Percentiles rank a stretch among this genome's conserved stretches.
Evolutionary conservation across 164 flowering plant genomes (phyloP).

Genomic region (Paratinospora sagittata): DNA sequence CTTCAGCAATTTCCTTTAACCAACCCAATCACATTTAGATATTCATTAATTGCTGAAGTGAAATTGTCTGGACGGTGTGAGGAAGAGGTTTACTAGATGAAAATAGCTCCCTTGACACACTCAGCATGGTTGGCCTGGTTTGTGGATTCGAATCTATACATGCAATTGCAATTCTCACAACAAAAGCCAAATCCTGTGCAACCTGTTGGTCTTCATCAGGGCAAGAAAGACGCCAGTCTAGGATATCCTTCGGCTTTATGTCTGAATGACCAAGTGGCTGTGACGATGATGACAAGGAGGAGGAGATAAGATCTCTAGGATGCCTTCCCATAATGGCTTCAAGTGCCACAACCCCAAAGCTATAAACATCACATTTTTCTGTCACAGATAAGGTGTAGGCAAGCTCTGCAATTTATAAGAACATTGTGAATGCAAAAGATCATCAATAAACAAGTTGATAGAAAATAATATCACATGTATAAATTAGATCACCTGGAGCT

Average conservation of each 20-base stretch:
- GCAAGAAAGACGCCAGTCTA: too few species aligned
- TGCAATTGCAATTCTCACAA: too few species aligned
- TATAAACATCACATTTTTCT: background rate
- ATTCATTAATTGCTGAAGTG: background rate
- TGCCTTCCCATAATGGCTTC: background rate
- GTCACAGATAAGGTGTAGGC: background rate
- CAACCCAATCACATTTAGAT: background rate
- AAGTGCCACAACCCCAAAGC: background rate
- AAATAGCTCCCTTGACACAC: background rate
- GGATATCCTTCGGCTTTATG: background rate
- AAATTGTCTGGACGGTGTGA: background rate
- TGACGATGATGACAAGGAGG: too few species aligned
- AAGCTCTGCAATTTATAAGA: background rate
- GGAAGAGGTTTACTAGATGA: background rate
- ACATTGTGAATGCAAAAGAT: background rate
- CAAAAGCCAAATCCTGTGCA: too few species aligned
- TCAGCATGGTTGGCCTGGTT: background rate
- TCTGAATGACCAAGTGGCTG: background rate
- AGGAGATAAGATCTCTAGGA: background rate
- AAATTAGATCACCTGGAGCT: constrained; percentile 11
- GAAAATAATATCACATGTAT: background rate
- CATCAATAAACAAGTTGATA: background rate
- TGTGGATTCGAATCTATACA: too few species aligned
- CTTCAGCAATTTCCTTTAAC: too few species aligned
- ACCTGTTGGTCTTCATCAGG: too few species aligned